Conservation (phyloP, 768 basidiomycete species). For the Suillus sp. region DNA sequence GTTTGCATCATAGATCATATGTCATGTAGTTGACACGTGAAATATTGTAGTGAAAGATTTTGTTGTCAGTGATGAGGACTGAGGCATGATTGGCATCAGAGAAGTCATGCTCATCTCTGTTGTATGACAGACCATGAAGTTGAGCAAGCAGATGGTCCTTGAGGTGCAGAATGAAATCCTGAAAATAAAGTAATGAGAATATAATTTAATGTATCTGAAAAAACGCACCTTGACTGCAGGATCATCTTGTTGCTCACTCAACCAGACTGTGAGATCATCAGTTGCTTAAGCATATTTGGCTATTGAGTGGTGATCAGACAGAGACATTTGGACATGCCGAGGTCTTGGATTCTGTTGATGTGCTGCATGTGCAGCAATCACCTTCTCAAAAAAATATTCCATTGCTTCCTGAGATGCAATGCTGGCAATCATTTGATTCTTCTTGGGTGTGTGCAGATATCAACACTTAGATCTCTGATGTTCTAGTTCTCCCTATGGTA, state of each 20-base stretch:
- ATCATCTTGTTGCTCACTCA: constrained; percentile 20
- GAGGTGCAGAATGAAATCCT: no score
- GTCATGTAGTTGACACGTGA: no score
- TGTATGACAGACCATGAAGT: constrained; percentile 9
- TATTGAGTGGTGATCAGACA: constrained; percentile 23
- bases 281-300: constrained; percentile 16
- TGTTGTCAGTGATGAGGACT: no score
- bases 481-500: constrained; percentile 39
- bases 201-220: no score
- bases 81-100: no score
- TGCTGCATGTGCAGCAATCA: constrained; percentile 14
- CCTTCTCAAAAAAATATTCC: constrained; percentile 20
- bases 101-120: no score
- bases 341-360: neutral
- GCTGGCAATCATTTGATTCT: constrained; percentile 24
- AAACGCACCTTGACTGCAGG: no score
- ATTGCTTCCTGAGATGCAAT: constrained; percentile 29
- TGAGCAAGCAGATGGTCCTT: constrained; percentile 17
- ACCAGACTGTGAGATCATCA: constrained; percentile 18
- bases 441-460: constrained; percentile 40
- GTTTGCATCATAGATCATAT: no score
- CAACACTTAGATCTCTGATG: constrained; percentile 38
- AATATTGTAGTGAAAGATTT: no score
- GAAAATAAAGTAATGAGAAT: no score
- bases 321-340: neutral